Conservation (phyloP, 176 grass and related monocot species). For the Triticum aestivum region IWGSC_CS_RefSeq_v2.1 NC_057814.1:513017065-513017564, state of each 20-base stretch:
- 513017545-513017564: too few species aligned
- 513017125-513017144: constrained; percentile 4
- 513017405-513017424: too few species aligned
- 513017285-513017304: not conserved
- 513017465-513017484: too few species aligned
- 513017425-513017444: too few species aligned
- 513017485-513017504: too few species aligned
- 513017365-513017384: too few species aligned
- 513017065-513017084: constrained; percentile 36
- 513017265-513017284: not conserved
- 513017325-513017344: not conserved
- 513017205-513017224: not conserved
- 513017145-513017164: not conserved
- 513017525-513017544: too few species aligned
- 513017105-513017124: not conserved
- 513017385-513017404: too few species aligned
- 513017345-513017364: too few species aligned
- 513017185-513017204: not conserved
- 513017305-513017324: not conserved
- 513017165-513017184: constrained; percentile 15
- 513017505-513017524: too few species aligned
- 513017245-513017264: not conserved
- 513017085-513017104: not conserved
- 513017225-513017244: not conserved
- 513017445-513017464: too few species aligned